These are phyloP conservation scores for Dipteronia dyeriana DNA, from an alignment of 345 rosid genomes.

Conservation along the genomic window DNA sequence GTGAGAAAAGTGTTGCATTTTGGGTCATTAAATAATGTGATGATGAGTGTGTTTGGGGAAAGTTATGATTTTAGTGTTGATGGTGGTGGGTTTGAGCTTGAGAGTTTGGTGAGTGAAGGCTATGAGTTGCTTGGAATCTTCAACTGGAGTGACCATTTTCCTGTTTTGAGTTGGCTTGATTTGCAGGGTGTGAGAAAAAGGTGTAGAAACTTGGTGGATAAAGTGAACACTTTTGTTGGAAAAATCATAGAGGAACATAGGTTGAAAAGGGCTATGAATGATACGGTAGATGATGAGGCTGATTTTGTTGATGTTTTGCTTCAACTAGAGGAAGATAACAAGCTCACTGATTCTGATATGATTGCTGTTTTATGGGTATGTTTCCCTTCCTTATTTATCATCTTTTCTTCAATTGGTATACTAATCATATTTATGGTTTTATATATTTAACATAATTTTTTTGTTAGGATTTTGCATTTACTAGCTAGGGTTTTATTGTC, in stretches of 20 bases:
- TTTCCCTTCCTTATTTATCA: background rate
- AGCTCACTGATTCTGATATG: constrained; percentile 65
- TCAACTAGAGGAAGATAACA: constrained; percentile 55
- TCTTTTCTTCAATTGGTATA: background rate
- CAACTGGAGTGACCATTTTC: constrained; percentile 89
- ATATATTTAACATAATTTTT: no score
- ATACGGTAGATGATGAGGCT: constrained; percentile 16
- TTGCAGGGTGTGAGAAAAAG: constrained; percentile 78
- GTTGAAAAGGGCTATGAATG: constrained; percentile 26
- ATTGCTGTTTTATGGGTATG: constrained; percentile 86
- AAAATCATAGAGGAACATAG: constrained; percentile 62
- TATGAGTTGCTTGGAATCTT: constrained; percentile 69
- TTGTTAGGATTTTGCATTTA: no score
- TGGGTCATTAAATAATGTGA: constrained; percentile 75
- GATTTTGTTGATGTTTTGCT: constrained; percentile 87
- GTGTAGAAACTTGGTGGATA: constrained; percentile 48
- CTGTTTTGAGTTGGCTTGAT: constrained; percentile 64
- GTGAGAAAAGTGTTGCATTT: constrained; percentile 59
- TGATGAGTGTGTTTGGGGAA: constrained; percentile 73
- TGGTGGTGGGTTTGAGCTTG: constrained; percentile 45
- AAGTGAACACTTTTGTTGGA: constrained; percentile 64
- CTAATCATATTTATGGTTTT: no score
- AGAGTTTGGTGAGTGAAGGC: constrained; percentile 71
- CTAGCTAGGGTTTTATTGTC: constrained; percentile 4
- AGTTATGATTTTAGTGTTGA: constrained; percentile 47